These are phyloP conservation scores for Zymoseptoria ardabiliae DNA, from an alignment of 2,329 filamentous ascomycete genomes.

Conservation along the genomic window DNA sequence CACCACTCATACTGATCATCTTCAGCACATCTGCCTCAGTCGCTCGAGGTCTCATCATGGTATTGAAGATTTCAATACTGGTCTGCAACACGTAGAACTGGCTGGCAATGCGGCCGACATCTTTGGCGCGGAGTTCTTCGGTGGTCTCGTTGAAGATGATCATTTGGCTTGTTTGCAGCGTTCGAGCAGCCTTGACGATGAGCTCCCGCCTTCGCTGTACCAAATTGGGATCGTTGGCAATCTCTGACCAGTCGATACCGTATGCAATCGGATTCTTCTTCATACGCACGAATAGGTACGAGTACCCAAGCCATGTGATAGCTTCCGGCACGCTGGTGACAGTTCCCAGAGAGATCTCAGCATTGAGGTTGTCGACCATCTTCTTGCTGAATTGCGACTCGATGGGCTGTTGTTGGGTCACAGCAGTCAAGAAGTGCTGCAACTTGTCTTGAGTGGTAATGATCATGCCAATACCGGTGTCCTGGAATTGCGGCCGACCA, in stretches of 20 bases:
- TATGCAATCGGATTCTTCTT: conserved; percentile 83
- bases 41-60: conserved; percentile 77
- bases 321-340: conserved; percentile 91
- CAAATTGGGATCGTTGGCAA: conserved; percentile 76
- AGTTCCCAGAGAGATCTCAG: conserved; percentile 86
- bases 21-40: conserved; percentile 87
- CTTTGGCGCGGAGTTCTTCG: conserved; percentile 86
- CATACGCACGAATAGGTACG: conserved; percentile 96
- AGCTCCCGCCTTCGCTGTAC: conserved; percentile 79
- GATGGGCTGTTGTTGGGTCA: conserved; percentile 93
- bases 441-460: conserved; percentile 94
- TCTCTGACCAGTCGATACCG: conserved; percentile 90
- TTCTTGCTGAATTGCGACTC: conserved; percentile 94
- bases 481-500: conserved; percentile 93
- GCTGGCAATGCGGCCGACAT: conserved; percentile 92
- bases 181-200: conserved; percentile 78
- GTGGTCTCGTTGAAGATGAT: conserved; percentile 96
- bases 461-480: conserved; percentile 96
- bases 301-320: conserved; percentile 96
- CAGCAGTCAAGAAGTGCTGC: conserved; percentile 80
- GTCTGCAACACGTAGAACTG: conserved; percentile 94
- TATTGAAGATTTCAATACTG: conserved; percentile 93
- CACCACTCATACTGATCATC: conserved; percentile 96
- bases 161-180: conserved; percentile 92
- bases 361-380: conserved; percentile 92